phyloP scores from a whole-genome alignment of 305 asterid species.

The Fraxinus ornus region DNA sequence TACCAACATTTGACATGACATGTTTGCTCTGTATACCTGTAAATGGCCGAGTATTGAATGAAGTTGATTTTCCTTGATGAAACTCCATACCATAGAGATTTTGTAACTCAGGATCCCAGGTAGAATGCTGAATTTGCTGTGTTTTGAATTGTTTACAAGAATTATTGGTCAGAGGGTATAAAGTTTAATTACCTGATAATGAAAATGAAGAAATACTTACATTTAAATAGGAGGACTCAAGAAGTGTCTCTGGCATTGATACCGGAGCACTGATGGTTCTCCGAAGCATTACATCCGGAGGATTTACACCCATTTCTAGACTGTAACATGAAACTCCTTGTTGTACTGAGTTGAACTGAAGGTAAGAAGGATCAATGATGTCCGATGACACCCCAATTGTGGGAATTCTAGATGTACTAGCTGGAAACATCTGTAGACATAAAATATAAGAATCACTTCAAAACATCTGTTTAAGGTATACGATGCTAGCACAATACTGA shows the following conservation, averaged over 20 bases:
- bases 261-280: slow-evolving; percentile 64
- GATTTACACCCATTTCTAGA: slow-evolving; percentile 42
- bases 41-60: slow-evolving; percentile 55
- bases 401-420: slow-evolving; percentile 37
- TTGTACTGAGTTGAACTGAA: slow-evolving; percentile 43
- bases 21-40: slow-evolving; percentile 45
- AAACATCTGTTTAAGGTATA: not conserved
- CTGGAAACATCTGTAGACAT: slow-evolving; percentile 46
- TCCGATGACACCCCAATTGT: slow-evolving; percentile 39
- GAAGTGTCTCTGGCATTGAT: slow-evolving; percentile 47
- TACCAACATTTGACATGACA: slow-evolving; percentile 23
- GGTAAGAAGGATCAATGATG: slow-evolving; percentile 39
- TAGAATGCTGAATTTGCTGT: slow-evolving; percentile 60
- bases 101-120: slow-evolving; percentile 70
- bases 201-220: slow-evolving; percentile 32
- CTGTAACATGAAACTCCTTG: slow-evolving; percentile 40
- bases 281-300: slow-evolving; percentile 45
- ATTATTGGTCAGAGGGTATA: not conserved
- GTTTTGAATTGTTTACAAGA: slow-evolving; percentile 13
- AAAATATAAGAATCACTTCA: not conserved
- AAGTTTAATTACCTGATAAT: slow-evolving; percentile 2
- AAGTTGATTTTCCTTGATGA: slow-evolving; percentile 57
- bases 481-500: not conserved
- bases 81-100: slow-evolving; percentile 54
- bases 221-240: slow-evolving; percentile 47